Base-by-base conservation (phyloP, 495 filamentous ascomycete genomes). In the Aspergillus cristatus region DNA sequence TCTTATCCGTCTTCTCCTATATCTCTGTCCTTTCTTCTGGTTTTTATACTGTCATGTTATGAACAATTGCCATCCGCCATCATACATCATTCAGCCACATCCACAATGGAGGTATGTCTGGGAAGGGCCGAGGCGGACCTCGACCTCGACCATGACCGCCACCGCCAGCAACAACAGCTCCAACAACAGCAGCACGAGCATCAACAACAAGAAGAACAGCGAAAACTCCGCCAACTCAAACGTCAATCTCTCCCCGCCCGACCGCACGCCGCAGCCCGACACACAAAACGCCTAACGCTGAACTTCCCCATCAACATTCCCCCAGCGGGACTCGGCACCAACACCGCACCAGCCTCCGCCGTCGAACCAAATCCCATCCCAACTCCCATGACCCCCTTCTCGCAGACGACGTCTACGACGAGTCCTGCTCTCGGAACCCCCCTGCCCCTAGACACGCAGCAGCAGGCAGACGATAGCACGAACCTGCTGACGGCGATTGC, bases 401-500 rank as follows among this genome's bases (percentile, higher is more conserved):
- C 57, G 14, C 62, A 63, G 28, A 44, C 62, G 1, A 60, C 62
- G 2, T 49, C 48, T 18, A 53, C 49, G 6, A 48, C 54, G 4
- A 57, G 56, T 24, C 49, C 57, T 6, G 47, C 55, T 2, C 35
- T 55, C 18, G 50, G 54, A 18, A 51, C 58, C 7, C 79, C 83
- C 0, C 67, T 65, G 29, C 45, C 57, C 4, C 58, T 61, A 24
- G 66, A 68, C 31, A 24, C 20, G 20, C 20, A 24, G 20, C 4
- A 24, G n/a, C 47, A 44, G 7, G 41, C 49, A 10, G 51, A 58
- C 28, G 86, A 93, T 46, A 66, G 82, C 16, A 80, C 70, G 47
- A 72, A 77, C n/a, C 82, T 95, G 43, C 76, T 98, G 28, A 85
- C 85, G 25, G 83, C 86, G 22, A 79, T 97, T 38, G 91, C 91